Conservation (phyloP, 116 monocot genomes). For the Zostera marina region DNA sequence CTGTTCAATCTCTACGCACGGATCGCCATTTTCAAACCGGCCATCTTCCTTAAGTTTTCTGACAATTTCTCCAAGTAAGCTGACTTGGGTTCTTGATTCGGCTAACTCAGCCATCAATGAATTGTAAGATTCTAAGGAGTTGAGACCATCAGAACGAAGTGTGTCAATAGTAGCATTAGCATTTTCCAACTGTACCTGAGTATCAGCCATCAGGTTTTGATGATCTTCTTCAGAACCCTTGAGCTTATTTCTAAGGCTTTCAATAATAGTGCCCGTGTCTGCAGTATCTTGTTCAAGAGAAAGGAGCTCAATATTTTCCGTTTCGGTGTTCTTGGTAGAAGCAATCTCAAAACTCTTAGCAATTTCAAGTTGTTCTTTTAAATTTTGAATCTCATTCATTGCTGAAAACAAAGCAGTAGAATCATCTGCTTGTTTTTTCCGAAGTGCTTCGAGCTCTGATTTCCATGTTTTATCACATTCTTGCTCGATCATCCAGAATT, state of each 20-base stretch:
- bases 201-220: slow-evolving; percentile 23
- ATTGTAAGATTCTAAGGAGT: slow-evolving; percentile 26
- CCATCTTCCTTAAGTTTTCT: slow-evolving; percentile 4
- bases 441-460: slow-evolving; percentile 73
- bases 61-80: slow-evolving; percentile 13
- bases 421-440: slow-evolving; percentile 56
- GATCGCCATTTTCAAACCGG: not conserved
- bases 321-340: slow-evolving; percentile 18
- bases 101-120: slow-evolving; percentile 29
- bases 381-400: slow-evolving; percentile 45
- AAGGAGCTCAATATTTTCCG: slow-evolving; percentile 22
- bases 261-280: slow-evolving; percentile 17
- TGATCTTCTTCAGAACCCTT: slow-evolving; percentile 31
- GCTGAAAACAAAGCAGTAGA: slow-evolving; percentile 29
- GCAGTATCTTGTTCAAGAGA: slow-evolving; percentile 31
- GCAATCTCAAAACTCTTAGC: slow-evolving; percentile 27
- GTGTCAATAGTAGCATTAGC: slow-evolving; percentile 37
- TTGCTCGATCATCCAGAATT: slow-evolving; percentile 57
- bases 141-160: slow-evolving; percentile 27
- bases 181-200: slow-evolving; percentile 41
- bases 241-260: slow-evolving; percentile 31
- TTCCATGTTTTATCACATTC: slow-evolving; percentile 75
- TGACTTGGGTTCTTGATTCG: slow-evolving; percentile 28
- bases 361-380: slow-evolving; percentile 55
- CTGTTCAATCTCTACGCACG: slow-evolving; percentile 23